Percentiles rank a stretch among this genome's conserved stretches.
Evolutionary conservation across 768 basidiomycete genomes (phyloP).

Genomic region (Jaapia argillacea): DNA sequence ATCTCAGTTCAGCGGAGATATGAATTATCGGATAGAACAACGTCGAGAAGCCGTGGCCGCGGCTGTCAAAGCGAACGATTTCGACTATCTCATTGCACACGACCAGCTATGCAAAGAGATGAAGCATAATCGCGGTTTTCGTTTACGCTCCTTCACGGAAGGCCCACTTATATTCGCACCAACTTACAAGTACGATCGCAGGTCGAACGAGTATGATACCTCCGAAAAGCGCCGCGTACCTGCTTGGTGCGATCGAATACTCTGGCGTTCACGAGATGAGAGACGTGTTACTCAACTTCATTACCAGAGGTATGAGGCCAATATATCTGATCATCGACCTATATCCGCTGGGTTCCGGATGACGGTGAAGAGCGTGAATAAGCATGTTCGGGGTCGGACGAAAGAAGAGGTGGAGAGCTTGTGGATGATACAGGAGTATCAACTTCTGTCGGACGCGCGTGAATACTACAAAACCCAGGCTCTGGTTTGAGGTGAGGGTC

Average conservation of each 20-base stretch:
- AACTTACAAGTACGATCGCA: conserved; percentile 91
- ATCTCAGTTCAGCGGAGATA: conserved; percentile 74
- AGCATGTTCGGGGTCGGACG: conserved; percentile 44
- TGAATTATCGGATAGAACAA: conserved; percentile 97
- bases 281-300: conserved; percentile 53
- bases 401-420: conserved; percentile 42
- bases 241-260: conserved; percentile 94
- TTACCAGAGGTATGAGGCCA: conserved; percentile 78
- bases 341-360: conserved; percentile 73
- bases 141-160: conserved; percentile 76
- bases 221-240: conserved; percentile 85
- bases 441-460: conserved; percentile 19
- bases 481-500: too few relatives aligned
- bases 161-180: conserved; percentile 77
- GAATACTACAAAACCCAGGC: conserved; percentile 24
- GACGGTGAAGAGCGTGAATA: conserved; percentile 62
- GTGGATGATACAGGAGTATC: conserved; percentile 34
- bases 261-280: conserved; percentile 58
- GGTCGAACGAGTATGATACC: conserved; percentile 71
- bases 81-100: conserved; percentile 51
- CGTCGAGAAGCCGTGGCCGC: conserved; percentile 76
- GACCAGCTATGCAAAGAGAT: conserved; percentile 91
- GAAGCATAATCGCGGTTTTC: conserved; percentile 78
- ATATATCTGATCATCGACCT: conserved; percentile 87
- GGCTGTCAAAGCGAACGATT: conserved; percentile 58